Conservation (phyloP, 768 basidiomycete genomes). For the Solioccasus polychromus region DNA sequence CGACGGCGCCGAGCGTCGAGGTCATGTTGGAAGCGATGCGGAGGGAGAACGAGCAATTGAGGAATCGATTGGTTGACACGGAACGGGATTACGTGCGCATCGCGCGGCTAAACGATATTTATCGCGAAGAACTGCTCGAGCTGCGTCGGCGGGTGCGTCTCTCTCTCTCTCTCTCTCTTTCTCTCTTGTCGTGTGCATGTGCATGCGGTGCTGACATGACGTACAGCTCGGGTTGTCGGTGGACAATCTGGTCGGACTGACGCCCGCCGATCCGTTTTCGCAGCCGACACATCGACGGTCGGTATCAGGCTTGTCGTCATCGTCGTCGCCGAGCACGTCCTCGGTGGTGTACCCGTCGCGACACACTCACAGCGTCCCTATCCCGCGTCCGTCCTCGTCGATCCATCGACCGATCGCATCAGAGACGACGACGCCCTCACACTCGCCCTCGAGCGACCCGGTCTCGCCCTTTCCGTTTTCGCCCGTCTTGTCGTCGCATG, state of each 20-base stretch:
- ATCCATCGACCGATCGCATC: constrained; percentile 54
- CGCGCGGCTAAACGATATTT: constrained; percentile 74
- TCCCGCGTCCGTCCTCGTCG: constrained; percentile 68
- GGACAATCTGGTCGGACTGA: constrained; percentile 74
- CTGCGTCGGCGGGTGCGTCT: constrained; percentile 66
- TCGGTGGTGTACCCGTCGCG: constrained; percentile 21
- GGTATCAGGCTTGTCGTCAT: constrained; percentile 33
- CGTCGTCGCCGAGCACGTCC: constrained; percentile 30
- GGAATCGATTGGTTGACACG: constrained; percentile 64
- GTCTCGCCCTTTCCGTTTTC: constrained; percentile 71
- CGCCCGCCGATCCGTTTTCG: constrained; percentile 62
- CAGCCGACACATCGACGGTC: constrained; percentile 67
- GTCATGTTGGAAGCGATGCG: constrained; percentile 74
- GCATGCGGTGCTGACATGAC: not conserved
- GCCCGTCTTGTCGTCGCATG: constrained; percentile 50
- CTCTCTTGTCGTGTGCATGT: too few species aligned
- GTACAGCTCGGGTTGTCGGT: constrained; percentile 36
- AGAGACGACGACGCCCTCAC: constrained; percentile 60
- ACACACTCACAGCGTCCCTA: constrained; percentile 62
- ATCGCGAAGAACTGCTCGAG: constrained; percentile 80
- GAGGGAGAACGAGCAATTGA: constrained; percentile 74
- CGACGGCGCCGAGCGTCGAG: constrained; percentile 42
- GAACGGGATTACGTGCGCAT: constrained; percentile 78
- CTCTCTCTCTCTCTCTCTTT: not conserved
- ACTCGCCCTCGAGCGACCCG: constrained; percentile 63